Conservation (phyloP, 768 basidiomycete species). For the Agaricus sinodeliciosus region DNA sequence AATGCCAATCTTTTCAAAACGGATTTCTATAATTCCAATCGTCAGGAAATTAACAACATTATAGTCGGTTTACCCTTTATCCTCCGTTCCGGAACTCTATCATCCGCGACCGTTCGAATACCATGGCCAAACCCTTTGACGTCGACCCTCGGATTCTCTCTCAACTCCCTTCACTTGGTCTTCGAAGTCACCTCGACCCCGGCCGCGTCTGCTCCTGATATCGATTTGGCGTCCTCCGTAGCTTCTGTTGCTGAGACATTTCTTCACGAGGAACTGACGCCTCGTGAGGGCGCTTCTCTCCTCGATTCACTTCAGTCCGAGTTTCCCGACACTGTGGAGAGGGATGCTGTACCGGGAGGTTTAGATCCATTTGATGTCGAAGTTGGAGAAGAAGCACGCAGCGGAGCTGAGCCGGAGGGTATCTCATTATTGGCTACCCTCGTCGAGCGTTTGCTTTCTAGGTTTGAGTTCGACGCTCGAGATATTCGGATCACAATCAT, state of each 20-base stretch:
- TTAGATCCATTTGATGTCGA: conserved; percentile 45
- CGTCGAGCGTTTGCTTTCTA: conserved; percentile 70
- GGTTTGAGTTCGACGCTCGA: conserved; percentile 70
- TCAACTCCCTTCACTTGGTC: conserved; percentile 66
- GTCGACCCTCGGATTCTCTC: conserved; percentile 61
- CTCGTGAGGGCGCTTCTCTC: conserved; percentile 63
- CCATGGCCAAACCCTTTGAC: conserved; percentile 84
- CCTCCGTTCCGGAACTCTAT: conserved; percentile 66
- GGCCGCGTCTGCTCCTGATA: conserved; percentile 15
- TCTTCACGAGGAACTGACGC: conserved; percentile 73
- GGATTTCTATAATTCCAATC: conserved; percentile 9
- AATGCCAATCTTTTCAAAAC: conserved; percentile 1
- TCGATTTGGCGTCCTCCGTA: conserved; percentile 71
- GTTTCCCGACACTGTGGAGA: conserved; percentile 23
- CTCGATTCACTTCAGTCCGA: conserved; percentile 57
- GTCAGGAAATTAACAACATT: conserved; percentile 73
- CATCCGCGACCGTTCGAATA: conserved; percentile 69
- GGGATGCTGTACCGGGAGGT: conserved; percentile 59
- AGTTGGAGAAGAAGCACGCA: conserved; percentile 29
- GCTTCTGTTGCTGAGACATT: conserved; percentile 82
- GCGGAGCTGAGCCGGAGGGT: conserved; percentile 60
- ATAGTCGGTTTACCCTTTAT: conserved; percentile 59
- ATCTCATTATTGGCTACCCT: conserved; percentile 77
- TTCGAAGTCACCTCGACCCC: conserved; percentile 35
- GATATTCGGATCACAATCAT: conserved; percentile 65